Base-by-base conservation (phyloP, 305 asterid genomes). In the Nicotiana rustica region DNA sequence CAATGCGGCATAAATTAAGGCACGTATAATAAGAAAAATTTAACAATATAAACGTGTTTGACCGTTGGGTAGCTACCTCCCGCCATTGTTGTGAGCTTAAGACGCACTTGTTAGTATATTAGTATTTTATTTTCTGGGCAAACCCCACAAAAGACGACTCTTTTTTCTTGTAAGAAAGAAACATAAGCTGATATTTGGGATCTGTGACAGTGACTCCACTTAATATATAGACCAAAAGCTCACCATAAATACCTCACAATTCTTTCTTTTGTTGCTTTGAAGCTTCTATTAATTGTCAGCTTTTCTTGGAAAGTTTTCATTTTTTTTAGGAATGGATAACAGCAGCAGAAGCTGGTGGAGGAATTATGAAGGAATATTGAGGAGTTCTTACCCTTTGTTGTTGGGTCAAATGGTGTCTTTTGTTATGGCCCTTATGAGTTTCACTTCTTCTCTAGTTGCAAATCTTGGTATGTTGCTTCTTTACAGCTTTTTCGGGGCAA, bases 361-460 rank as follows among this genome's bases (percentile, higher is more conserved):
- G 25, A 79, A 17, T 67, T 52, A 65, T 79, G 77, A 55, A 47
- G 78, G 38, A 17, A 6, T 85, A 31, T 18, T 75, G 36, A 84
- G 67, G 88, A 83, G 88, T 14, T 35, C 90, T 81, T 52, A 82
- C 47, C 67, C 85, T 68, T n/a, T 92, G 84, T 89, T 90, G 19
- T 84, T 92, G 18, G 97, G 98, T 4, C 97, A 94, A 88, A 38
- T 93, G 68, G 86, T 90, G 55, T 91, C 98, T 79, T 84, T 93
- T 6, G 64, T 80, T 38, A 69, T 92, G 83, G 87, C 95, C 6
- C 31, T 90, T 0, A 86, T 82, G 88, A 79, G 80, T 76, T 92
- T 92, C 77, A 55, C 90, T 49, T 84, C 97, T 84, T 93, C 97
- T 83, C 84, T 91, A 17, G 84, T 86, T 52, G 84, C 97, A 60